Evolutionary conservation across 371 early-diverging fungal species (phyloP), one percentile per base, ranked within the genome.

Genomic region (Lichtheimia corymbifera): DNA sequence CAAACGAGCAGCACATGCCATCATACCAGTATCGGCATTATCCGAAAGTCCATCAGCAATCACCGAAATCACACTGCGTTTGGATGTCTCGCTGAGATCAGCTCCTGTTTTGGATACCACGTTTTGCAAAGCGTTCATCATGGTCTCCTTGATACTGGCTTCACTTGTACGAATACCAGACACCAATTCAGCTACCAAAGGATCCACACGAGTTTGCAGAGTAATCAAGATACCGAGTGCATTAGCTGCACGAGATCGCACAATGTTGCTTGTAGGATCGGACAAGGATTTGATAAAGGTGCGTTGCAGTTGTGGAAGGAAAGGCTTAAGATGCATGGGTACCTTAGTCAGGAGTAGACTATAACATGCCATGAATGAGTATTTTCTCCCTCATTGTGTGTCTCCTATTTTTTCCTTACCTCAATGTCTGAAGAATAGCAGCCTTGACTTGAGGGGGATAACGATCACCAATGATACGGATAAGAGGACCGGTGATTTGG

Each of bases 281-380:
- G 91, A 82, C 27, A 97, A 79, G 2, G 91, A 90, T 68, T 97
- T 96, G 70, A 94, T 90, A 65, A 97, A 97, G 0, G 97, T 96
- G 58, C 98, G 89, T 78, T 97, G 97, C 42, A 97, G 88, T 79
- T 98, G 98, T 42, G 98, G 98, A 61, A 98, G 78, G 89, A 98
- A 98, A 7, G 98, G 97, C 62, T 93, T 95, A 65, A 97, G 83
- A 61, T 89, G 83, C 53, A 88, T 82, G 18, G 97, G 91, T 2
- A 95, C 92, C 73, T 92, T 94, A 44, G 68, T 71, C 53, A 98
- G 80, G 30, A 97, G 75, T 58, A 83, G 63, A 49, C 88, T 88
- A 66, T 40, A 58, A 44, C 42, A 22, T 24, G 24, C n/a, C 63
- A 14, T 50, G 35, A 50, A 49, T 56, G 53, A 45, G 24, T 18